These are phyloP conservation scores for Hibiscus tridactylites DNA, from an alignment of 345 rosid genomes.

Conservation along the genomic window DNA sequence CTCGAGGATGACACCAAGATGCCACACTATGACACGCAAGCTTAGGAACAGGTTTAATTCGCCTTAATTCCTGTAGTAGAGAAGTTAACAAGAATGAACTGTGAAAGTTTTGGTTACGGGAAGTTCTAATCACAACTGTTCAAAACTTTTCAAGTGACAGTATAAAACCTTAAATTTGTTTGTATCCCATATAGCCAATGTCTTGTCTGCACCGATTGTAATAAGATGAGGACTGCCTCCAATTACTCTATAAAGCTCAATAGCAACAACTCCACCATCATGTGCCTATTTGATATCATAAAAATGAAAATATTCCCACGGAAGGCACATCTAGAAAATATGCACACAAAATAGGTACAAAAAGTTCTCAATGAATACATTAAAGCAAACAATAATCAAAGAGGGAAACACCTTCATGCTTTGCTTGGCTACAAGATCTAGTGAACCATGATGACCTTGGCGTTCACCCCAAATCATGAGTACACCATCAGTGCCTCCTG, in stretches of 20 bases:
- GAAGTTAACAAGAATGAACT: constrained; percentile 7
- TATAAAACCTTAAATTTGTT: constrained; percentile 78
- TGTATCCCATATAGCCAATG: constrained; percentile 97
- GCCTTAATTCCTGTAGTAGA: constrained; percentile 69
- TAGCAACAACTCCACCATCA: constrained; percentile 93
- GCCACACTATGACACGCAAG: constrained; percentile 96
- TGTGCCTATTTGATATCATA: constrained; percentile 58
- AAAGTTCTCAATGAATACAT: background rate
- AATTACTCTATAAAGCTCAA: constrained; percentile 91
- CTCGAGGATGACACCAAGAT: constrained; percentile 99
- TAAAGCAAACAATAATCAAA: background rate
- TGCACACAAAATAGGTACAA: background rate
- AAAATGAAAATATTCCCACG: constrained; percentile 4
- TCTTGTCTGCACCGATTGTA: constrained; percentile 96
- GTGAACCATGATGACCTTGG: constrained; percentile 80
- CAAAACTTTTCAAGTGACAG: background rate
- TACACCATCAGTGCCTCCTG: constrained; percentile 93
- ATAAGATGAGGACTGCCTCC: constrained; percentile 94
- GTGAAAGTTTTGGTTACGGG: constrained; percentile 6
- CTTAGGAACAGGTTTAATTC: constrained; percentile 93
- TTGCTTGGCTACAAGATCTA: constrained; percentile 92
- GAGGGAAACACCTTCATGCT: constrained; percentile 60
- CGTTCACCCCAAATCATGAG: constrained; percentile 95
- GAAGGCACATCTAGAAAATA: background rate
- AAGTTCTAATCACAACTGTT: background rate